Conservation (phyloP, 2,329 filamentous ascomycete genomes). For the Seiridium cupressi region DNA sequence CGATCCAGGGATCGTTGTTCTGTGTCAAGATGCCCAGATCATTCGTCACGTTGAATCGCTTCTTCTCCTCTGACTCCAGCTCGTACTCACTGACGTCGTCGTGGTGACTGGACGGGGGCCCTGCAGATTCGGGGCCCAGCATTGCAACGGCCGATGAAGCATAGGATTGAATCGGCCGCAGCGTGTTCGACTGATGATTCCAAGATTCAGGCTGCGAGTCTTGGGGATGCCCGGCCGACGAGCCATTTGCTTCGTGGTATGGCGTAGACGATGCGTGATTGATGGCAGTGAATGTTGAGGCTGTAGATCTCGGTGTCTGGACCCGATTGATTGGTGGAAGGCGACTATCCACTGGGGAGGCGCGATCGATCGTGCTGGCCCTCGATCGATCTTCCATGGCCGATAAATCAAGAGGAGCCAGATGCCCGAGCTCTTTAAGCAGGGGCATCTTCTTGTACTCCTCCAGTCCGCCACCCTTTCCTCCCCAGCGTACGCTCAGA, state of each 20-base stretch:
- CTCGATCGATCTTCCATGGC: constrained; percentile 25
- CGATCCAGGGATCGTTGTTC: constrained; percentile 10
- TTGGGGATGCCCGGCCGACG: background rate
- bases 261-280: constrained; percentile 21
- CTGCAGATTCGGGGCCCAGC: background rate
- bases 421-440: constrained; percentile 43
- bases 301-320: constrained; percentile 25
- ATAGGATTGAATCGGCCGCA: constrained; percentile 1
- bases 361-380: constrained; percentile 28
- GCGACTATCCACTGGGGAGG: constrained; percentile 23
- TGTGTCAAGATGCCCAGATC: constrained; percentile 12
- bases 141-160: constrained; percentile 1
- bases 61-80: constrained; percentile 3
- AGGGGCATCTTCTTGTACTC: constrained; percentile 45
- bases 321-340: constrained; percentile 16
- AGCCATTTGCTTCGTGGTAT: background rate
- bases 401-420: constrained; percentile 32
- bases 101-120: background rate
- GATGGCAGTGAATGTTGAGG: constrained; percentile 38
- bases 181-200: background rate
- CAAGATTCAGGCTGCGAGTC: constrained; percentile 5
- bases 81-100: background rate
- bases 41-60: constrained; percentile 9
- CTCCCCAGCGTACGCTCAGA: constrained; percentile 39
- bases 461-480: constrained; percentile 49